Base-by-base conservation (phyloP, 2,329 filamentous ascomycete species). In the Nothopassalora personata region DNA sequence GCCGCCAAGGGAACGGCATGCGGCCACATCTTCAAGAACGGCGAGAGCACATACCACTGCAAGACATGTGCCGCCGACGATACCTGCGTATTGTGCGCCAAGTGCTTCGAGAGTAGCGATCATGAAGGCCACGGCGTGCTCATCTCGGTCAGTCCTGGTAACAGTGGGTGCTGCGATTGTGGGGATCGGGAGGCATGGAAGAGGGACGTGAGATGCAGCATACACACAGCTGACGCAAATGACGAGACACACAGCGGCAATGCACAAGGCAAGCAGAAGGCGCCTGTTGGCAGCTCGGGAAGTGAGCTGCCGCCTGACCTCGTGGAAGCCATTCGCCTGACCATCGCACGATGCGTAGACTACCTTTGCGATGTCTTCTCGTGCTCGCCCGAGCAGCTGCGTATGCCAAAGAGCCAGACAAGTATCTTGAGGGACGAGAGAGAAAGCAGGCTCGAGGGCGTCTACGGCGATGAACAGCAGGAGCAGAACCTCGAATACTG, bases 361-460 rank as follows among this genome's bases (percentile, higher is more conserved):
- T 99, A 96, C 72, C 87, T 99, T 63, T 97, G 93, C 77, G 94
- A 99, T 77, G 91, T 99, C 61, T 91, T 97, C 64, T 97, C 94
- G 2, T 99, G 95, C 76, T 95, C 93, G 1, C 95, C 95, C 0
- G 95, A 99, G 76, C 93, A 99, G 75, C 81, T 99, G 52, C 86
- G 94, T 45, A 80, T 96, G 60, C 80, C 87, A 8, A 99, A 97
- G 77, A 89, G 91, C 0, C 84, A 86, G 63, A 87, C 91, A 56
- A 88, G 86, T 0, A 94, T 99, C 57, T 77, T 85, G 57, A 81
- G 87, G 62, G 94, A 99, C 73, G 94, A 97, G 76, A 80, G 82
- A 58, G 81, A 83, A 60, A 96, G 93, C 15, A 83, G 92, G 19
- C 78, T 97, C 34, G 63, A 62, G 0, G 86, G 86, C 51, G 92